Conservation (phyloP, 768 basidiomycete species). For the Hirschioporus abietinus region DNA sequence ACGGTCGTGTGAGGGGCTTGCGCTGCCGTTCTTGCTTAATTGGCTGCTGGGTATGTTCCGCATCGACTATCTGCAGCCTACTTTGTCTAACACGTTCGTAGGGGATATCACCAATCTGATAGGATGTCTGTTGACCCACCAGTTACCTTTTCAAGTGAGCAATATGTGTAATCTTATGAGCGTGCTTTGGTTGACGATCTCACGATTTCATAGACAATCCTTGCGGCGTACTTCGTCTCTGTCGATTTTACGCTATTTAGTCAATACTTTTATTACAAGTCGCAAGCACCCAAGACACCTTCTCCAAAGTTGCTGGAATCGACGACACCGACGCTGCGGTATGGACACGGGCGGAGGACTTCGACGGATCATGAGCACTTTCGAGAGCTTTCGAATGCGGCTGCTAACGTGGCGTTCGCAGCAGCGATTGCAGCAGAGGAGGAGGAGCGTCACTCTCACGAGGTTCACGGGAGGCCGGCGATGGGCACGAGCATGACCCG, state of each 20-base stretch:
- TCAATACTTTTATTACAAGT: slow-evolving; percentile 80
- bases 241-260: slow-evolving; percentile 71
- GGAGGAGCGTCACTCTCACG: slow-evolving; percentile 39
- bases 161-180: neutral
- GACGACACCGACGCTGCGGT: slow-evolving; percentile 6
- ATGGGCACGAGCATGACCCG: slow-evolving; percentile 24
- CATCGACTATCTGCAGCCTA: slow-evolving; percentile 5
- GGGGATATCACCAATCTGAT: slow-evolving; percentile 92
- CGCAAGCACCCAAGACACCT: slow-evolving; percentile 23
- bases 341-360: slow-evolving; percentile 2
- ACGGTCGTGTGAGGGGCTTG: slow-evolving; percentile 84
- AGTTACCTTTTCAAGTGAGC: slow-evolving; percentile 89
- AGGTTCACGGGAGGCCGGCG: slow-evolving; percentile 19
- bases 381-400: slow-evolving; percentile 62
- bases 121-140: slow-evolving; percentile 86
- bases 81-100: slow-evolving; percentile 22
- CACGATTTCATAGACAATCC: slow-evolving; percentile 56
- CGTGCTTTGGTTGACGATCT: neutral
- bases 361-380: slow-evolving; percentile 37
- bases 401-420: slow-evolving; percentile 66
- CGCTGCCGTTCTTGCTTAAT: slow-evolving; percentile 87
- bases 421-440: slow-evolving; percentile 65
- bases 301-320: neutral
- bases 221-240: slow-evolving; percentile 86
- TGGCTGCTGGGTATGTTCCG: slow-evolving; percentile 77